Percentiles rank a stretch among this genome's conserved stretches.
Conservation (phyloP, 2,329 filamentous ascomycete species). For the Grosmannia clavigera region DNA sequence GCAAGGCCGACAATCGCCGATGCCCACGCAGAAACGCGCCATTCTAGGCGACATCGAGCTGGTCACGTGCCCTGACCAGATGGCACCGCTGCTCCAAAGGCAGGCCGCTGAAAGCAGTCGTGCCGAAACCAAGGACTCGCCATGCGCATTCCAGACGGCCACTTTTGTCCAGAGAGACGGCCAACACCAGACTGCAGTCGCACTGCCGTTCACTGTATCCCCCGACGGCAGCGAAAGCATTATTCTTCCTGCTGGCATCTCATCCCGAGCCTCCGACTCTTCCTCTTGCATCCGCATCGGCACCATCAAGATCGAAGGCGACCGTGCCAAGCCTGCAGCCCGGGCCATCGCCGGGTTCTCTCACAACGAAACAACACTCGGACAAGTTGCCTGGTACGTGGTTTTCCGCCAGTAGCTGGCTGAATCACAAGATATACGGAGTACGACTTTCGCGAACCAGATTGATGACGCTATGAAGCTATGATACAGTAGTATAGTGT, state of each 20-base stretch:
- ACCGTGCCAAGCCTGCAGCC: constrained; percentile 16
- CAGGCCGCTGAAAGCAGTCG: neutral
- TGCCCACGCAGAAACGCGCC: constrained; percentile 19
- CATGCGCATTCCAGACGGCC: neutral
- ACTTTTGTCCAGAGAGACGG: constrained; percentile 7
- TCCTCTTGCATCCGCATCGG: constrained; percentile 15
- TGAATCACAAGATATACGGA: neutral
- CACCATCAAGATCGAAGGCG: constrained; percentile 24
- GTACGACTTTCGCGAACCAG: neutral
- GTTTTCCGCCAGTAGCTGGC: neutral
- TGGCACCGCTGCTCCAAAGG: constrained; percentile 1
- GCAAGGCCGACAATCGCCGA: neutral
- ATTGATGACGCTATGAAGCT: neutral
- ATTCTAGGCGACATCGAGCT: constrained; percentile 25
- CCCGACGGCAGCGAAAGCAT: constrained; percentile 5
- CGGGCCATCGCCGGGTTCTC: constrained; percentile 15
- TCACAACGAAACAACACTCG: neutral
- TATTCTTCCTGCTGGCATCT: constrained; percentile 11
- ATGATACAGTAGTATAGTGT: neutral
- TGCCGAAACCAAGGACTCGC: neutral
- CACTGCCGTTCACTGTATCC: constrained; percentile 6
- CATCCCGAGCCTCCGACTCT: neutral
- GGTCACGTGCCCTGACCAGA: constrained; percentile 7
- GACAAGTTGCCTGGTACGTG: constrained; percentile 6
- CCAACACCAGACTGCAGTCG: neutral